Evolutionary conservation across 305 asterid genomes (phyloP).

Genomic region (Stenogyne calaminthoides): DNA sequence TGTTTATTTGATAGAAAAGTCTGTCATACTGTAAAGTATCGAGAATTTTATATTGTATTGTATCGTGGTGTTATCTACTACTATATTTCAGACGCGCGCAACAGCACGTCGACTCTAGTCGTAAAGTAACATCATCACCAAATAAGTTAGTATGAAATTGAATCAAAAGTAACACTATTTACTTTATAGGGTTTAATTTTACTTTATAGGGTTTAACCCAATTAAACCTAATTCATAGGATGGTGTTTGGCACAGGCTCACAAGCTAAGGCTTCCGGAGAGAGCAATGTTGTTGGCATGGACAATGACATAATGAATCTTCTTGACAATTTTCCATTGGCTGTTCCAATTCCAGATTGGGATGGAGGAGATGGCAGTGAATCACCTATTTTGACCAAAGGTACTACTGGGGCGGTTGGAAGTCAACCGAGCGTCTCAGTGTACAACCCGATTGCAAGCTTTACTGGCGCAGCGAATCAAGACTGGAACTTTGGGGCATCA

Average conservation of each 20-base stretch:
- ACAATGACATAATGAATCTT: conserved; percentile 60
- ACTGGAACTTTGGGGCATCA: conserved; percentile 38
- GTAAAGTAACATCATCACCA: not conserved
- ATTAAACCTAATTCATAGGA: not conserved
- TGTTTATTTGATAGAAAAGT: not conserved
- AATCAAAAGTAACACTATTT: not conserved
- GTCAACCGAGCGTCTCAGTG: conserved; percentile 30
- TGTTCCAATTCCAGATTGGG: conserved; percentile 61
- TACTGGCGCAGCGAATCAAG: conserved; percentile 33
- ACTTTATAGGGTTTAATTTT: too few species aligned
- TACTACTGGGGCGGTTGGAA: conserved; percentile 25
- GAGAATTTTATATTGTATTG: not conserved
- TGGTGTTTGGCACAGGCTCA: conserved; percentile 27
- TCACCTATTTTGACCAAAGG: conserved; percentile 28
- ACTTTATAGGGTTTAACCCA: not conserved
- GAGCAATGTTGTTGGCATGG: conserved; percentile 33
- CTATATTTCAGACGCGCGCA: not conserved
- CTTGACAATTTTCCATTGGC: conserved; percentile 57
- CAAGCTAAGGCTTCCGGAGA: conserved; percentile 13
- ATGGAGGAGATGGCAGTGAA: conserved; percentile 35
- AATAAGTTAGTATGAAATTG: not conserved
- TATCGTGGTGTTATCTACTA: not conserved
- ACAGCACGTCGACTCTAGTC: not conserved
- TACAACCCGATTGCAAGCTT: conserved; percentile 36
- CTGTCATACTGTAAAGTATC: not conserved